phyloP scores from a whole-genome alignment of 352 stramenopile genomes.

The Phytophthora multivora region DNA sequence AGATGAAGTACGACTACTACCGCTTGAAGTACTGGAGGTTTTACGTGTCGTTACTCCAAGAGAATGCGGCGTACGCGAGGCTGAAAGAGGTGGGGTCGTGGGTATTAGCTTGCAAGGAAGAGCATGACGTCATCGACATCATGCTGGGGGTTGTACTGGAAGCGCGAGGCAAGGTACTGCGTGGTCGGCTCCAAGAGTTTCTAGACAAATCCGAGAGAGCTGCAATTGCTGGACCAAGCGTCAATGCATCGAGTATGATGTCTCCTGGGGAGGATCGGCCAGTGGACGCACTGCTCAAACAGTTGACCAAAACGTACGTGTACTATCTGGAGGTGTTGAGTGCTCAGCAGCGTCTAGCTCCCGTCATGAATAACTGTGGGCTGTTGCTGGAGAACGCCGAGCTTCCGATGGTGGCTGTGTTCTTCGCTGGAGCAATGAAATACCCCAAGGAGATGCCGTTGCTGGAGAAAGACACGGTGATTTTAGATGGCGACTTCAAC shows the following conservation, averaged over 20 bases:
- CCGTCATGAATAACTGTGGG: conserved; percentile 27
- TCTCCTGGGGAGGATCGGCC: background rate
- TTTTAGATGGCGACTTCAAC: conserved; percentile 29
- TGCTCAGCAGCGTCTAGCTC: conserved; percentile 36
- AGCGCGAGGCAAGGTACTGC: conserved; percentile 53
- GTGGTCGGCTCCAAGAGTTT: conserved; percentile 28
- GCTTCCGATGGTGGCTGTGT: conserved; percentile 49
- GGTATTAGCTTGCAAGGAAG: conserved; percentile 81
- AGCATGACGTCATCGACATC: conserved; percentile 80
- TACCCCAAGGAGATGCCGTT: conserved; percentile 32
- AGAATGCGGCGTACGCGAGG: conserved; percentile 54
- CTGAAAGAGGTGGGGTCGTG: conserved; percentile 75
- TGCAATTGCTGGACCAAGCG: background rate
- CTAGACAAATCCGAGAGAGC: conserved; percentile 1
- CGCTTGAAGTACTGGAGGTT: conserved; percentile 83
- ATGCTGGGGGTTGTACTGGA: conserved; percentile 65
- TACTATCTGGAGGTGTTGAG: conserved; percentile 63
- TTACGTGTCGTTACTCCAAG: conserved; percentile 58
- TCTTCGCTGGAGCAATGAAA: conserved; percentile 30
- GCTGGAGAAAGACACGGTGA: conserved; percentile 17
- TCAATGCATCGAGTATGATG: background rate
- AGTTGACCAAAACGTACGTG: conserved; percentile 65
- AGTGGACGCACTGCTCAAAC: conserved; percentile 42
- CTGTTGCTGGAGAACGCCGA: conserved; percentile 47
- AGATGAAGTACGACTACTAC: conserved; percentile 80